Conservation (phyloP, 495 filamentous ascomycete species). For the Xylaria scruposa region DNA sequence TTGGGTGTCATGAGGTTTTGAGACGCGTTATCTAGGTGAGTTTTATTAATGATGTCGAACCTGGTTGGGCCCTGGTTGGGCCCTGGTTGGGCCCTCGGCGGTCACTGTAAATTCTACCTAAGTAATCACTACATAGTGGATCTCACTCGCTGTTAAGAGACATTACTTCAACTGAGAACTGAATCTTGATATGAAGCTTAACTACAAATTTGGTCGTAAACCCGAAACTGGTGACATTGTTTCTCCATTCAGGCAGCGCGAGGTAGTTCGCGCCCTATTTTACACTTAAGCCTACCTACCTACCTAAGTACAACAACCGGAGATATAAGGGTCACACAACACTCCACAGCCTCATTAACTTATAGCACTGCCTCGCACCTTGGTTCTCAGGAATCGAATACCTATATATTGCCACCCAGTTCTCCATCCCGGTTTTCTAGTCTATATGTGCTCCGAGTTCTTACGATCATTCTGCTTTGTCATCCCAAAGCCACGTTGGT, state of each 20-base stretch:
- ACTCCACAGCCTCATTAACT: background rate
- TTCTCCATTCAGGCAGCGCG: background rate
- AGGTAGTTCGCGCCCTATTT: too few relatives aligned
- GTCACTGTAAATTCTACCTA: background rate
- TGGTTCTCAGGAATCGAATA: background rate
- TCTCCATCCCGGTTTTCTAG: background rate
- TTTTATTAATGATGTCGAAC: background rate
- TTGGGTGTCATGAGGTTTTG: background rate
- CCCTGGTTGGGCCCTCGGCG: background rate
- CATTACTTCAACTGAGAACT: background rate
- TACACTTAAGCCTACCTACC: background rate
- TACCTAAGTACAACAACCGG: too few relatives aligned
- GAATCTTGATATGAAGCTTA: background rate
- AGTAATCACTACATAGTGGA: too few relatives aligned
- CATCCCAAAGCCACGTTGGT: background rate
- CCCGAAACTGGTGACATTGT: background rate
- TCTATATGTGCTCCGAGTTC: background rate
- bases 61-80: too few relatives aligned
- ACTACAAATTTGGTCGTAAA: background rate
- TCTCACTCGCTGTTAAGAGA: background rate
- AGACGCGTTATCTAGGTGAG: background rate
- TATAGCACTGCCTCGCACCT: background rate
- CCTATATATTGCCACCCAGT: background rate
- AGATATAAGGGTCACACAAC: background rate
- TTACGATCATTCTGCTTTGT: background rate